Percentiles rank a stretch among this genome's conserved stretches.
Evolutionary conservation across 2,329 filamentous ascomycete genomes (phyloP).

Genomic region (Raffaelea albimanens): DNA sequence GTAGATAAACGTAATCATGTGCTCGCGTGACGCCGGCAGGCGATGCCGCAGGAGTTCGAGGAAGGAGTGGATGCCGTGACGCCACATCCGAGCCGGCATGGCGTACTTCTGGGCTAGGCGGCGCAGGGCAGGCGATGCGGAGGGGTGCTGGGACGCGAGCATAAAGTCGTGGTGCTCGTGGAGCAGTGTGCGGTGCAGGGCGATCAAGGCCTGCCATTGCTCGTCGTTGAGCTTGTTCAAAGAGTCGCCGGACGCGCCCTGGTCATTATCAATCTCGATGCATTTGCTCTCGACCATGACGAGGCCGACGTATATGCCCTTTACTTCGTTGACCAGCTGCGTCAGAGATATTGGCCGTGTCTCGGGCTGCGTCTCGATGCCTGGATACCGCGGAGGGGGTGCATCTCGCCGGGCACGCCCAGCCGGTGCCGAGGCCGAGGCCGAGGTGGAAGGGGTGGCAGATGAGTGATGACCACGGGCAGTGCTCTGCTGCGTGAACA

Average conservation of each 20-base stretch:
- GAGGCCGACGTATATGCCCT: conserved; percentile 72
- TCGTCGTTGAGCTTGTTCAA: conserved; percentile 45
- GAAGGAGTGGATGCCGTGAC: conserved; percentile 81
- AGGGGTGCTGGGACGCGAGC: conserved; percentile 76
- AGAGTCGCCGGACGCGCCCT: conserved; percentile 29
- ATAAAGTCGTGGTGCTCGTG: conserved; percentile 85
- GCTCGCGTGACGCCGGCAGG: conserved; percentile 68
- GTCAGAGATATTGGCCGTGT: conserved; percentile 65
- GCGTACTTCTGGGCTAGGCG: conserved; percentile 69
- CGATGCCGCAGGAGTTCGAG: conserved; percentile 67
- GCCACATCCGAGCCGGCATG: conserved; percentile 93
- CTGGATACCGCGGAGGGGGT: too few species aligned
- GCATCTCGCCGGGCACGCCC: too few species aligned
- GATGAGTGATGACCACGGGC: too few species aligned
- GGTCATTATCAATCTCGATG: conserved; percentile 67
- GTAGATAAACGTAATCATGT: conserved; percentile 89
- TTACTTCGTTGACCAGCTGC: conserved; percentile 72
- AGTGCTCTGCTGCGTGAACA: too few species aligned
- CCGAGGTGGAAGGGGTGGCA: too few species aligned
- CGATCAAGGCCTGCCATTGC: conserved; percentile 79
- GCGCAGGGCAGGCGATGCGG: conserved; percentile 57
- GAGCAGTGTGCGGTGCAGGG: conserved; percentile 68
- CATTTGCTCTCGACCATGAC: conserved; percentile 84
- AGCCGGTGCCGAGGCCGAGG: too few species aligned
- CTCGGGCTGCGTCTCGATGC: conserved; percentile 54